phyloP scores from a whole-genome alignment of 129 eudicot genomes.

The sunflower (Helianthus annuus) region DNA sequence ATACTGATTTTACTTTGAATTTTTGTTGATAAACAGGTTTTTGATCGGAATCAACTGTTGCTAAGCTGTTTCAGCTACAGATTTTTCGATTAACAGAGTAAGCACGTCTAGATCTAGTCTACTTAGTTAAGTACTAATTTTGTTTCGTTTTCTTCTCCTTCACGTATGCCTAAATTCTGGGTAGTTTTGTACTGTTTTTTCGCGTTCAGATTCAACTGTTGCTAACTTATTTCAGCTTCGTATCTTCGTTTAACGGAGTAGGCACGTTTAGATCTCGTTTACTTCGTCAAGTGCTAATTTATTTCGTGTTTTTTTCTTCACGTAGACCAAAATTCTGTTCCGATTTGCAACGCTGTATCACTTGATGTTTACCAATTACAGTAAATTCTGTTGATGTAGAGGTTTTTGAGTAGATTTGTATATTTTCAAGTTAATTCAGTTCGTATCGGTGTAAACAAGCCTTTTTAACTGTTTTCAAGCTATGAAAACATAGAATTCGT shows the following conservation, averaged over 20 bases:
- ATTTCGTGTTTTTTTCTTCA: not conserved
- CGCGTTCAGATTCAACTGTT: too few species aligned
- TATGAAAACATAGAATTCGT: not conserved
- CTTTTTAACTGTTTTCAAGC: not conserved
- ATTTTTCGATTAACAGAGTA: constrained; percentile 13
- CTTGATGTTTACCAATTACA: not conserved
- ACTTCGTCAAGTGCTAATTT: not conserved
- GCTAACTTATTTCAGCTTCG: not conserved
- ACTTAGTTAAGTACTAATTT: not conserved
- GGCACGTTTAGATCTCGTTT: constrained; percentile 1
- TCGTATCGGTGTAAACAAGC: not conserved
- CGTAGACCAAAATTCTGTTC: not conserved
- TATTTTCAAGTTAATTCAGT: not conserved
- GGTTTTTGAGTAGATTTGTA: not conserved
- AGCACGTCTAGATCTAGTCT: constrained; percentile 18
- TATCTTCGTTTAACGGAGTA: constrained; percentile 11
- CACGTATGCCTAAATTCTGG: not conserved
- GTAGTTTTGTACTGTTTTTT: not conserved
- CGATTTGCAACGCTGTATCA: constrained; percentile 6
- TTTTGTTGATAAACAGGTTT: constrained; percentile 27
- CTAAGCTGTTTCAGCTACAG: not conserved
- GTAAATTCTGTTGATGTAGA: constrained; percentile 1
- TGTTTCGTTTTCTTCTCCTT: not conserved
- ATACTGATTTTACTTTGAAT: constrained; percentile 5
- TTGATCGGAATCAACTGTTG: not conserved